Evolutionary conservation across 2,329 filamentous ascomycete species (phyloP).

Genomic region (Diaporthe ampelina): DNA sequence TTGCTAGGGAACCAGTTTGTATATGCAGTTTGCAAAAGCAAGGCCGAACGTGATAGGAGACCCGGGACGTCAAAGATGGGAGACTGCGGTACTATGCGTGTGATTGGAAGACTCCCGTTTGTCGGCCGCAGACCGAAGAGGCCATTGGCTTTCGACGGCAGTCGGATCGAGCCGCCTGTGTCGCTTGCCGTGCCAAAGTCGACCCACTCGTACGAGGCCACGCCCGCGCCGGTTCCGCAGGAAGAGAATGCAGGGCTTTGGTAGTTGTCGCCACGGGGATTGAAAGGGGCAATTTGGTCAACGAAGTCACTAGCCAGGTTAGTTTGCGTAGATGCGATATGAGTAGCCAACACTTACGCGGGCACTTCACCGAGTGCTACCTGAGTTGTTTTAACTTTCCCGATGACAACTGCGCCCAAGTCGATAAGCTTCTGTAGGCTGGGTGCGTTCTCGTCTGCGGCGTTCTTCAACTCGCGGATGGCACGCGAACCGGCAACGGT

Average conservation of each 20-base stretch:
- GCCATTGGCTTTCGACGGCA: constrained; percentile 7
- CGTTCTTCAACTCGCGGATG: neutral
- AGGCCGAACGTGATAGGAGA: neutral
- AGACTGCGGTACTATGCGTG: neutral
- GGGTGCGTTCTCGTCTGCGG: neutral
- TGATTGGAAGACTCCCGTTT: neutral
- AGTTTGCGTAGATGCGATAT: neutral
- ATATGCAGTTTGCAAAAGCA: neutral
- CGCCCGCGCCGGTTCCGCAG: constrained; percentile 5
- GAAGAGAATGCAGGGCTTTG: constrained; percentile 17
- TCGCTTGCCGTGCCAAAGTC: constrained; percentile 17
- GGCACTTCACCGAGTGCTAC: neutral
- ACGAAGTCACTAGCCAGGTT: neutral
- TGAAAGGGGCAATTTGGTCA: constrained; percentile 8
- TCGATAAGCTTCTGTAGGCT: constrained; percentile 10
- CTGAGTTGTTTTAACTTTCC: constrained; percentile 10
- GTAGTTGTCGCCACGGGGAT: constrained; percentile 12
- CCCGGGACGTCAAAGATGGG: constrained; percentile 5
- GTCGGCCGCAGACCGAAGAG: constrained; percentile 1
- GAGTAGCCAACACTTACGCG: neutral
- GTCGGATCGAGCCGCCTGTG: constrained; percentile 4
- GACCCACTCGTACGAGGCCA: constrained; percentile 7
- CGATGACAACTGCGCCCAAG: constrained; percentile 12
- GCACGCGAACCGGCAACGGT: constrained; percentile 6
- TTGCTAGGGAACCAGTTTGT: constrained; percentile 15